Conservation (phyloP, 257 asterid genomes). For the Rauvolfia tetraphylla region DNA sequence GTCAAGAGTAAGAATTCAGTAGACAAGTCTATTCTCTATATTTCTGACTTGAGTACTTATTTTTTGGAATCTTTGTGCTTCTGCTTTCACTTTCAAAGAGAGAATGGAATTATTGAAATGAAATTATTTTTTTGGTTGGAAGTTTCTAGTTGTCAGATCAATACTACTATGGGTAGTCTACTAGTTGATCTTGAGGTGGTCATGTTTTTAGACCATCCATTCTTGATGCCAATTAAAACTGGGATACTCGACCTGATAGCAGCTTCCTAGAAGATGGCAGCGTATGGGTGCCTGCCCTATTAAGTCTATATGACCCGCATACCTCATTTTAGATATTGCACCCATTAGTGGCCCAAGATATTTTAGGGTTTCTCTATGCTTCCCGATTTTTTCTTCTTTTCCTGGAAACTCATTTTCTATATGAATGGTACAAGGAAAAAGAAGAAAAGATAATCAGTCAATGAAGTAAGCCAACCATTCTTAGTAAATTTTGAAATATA, state of each 20-base stretch:
- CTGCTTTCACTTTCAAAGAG: background rate
- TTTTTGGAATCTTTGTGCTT: background rate
- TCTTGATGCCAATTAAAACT: background rate
- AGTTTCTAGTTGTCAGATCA: background rate
- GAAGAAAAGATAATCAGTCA: background rate
- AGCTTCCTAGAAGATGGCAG: background rate
- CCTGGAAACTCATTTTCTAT: background rate
- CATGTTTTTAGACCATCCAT: background rate
- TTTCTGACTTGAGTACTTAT: background rate
- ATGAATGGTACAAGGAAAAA: background rate
- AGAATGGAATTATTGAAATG: background rate
- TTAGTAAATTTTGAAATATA: background rate
- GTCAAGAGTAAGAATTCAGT: constrained; percentile 62
- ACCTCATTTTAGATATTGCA: background rate
- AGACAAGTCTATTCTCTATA: background rate
- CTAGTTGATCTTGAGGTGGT: background rate
- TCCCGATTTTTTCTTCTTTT: background rate
- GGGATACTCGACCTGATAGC: background rate
- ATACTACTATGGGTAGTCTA: background rate
- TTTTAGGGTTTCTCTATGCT: background rate
- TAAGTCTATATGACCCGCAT: background rate
- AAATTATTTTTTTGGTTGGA: background rate
- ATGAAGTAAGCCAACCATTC: background rate
- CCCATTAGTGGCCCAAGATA: background rate
- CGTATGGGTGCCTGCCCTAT: background rate